Percentiles rank a stretch among this genome's conserved stretches.
Conservation (phyloP, 306 rosid genomes). For the Sicyos baderoa region DNA sequence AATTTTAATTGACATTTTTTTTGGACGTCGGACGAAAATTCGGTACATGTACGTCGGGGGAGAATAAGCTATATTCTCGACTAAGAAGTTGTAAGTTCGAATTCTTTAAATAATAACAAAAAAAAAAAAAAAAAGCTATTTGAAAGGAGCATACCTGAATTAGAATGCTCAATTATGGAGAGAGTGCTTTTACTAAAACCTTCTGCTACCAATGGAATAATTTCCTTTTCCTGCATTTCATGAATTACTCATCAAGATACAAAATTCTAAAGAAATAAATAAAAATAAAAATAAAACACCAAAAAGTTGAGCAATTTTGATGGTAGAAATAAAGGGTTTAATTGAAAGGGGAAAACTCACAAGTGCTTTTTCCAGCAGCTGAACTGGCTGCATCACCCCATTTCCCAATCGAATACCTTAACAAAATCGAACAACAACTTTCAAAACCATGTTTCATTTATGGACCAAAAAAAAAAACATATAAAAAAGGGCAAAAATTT, state of each 20-base stretch:
- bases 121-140: no score
- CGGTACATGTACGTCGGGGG: no score
- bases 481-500: neutral
- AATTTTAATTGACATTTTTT: no score
- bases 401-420: constrained; percentile 62
- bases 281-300: no score
- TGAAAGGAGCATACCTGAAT: constrained; percentile 30
- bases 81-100: no score
- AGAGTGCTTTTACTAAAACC: no score
- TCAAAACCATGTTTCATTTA: neutral
- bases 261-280: neutral
- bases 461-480: constrained; percentile 1
- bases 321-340: no score
- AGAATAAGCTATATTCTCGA: no score
- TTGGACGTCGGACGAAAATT: no score
- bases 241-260: neutral
- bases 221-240: constrained; percentile 31
- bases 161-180: neutral
- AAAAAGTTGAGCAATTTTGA: neutral
- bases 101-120: no score
- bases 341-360: constrained; percentile 29
- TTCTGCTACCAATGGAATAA: constrained; percentile 20
- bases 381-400: constrained; percentile 26
- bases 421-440: constrained; percentile 2
- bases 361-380: constrained; percentile 29